Evolutionary conservation across 1,284 basidiomycete genomes (phyloP).

Genomic region (Gomphus sp.): DNA sequence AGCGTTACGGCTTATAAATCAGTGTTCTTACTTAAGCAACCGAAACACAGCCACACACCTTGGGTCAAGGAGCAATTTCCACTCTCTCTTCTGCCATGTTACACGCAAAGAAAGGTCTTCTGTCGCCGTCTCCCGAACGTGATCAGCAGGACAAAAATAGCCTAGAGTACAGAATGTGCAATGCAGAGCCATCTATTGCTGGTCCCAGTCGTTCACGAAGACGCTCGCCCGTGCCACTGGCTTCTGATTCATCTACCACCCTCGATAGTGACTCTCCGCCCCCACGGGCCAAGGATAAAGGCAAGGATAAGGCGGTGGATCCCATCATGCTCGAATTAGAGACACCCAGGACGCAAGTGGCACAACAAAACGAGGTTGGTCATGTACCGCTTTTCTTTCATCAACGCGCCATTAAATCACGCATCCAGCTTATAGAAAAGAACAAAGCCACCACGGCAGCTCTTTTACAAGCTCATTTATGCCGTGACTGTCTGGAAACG

Average conservation of each 20-base stretch:
- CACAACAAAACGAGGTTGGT: constrained; percentile 31
- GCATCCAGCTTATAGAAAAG: constrained; percentile 12
- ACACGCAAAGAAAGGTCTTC: not conserved
- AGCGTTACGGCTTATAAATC: too few species aligned
- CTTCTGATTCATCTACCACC: not conserved
- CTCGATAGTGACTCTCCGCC: not conserved
- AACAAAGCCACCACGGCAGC: constrained; percentile 16
- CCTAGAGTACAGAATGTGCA: not conserved
- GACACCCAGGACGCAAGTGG: constrained; percentile 33
- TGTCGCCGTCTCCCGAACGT: not conserved
- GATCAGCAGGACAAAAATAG: not conserved
- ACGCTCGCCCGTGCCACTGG: not conserved
- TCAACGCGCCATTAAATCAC: not conserved
- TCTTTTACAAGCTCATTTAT: constrained; percentile 50
- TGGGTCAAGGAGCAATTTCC: too few species aligned
- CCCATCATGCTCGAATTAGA: not conserved
- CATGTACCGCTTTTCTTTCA: not conserved
- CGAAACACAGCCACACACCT: too few species aligned
- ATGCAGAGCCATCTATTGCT: not conserved
- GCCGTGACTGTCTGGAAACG: constrained; percentile 66
- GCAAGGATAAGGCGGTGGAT: not conserved
- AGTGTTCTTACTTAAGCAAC: too few species aligned
- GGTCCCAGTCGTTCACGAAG: not conserved
- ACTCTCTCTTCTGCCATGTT: not conserved
- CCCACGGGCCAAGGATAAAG: too few species aligned